Conservation (phyloP, 2,329 filamentous ascomycete species). For the Neurospora sp. region DNA sequence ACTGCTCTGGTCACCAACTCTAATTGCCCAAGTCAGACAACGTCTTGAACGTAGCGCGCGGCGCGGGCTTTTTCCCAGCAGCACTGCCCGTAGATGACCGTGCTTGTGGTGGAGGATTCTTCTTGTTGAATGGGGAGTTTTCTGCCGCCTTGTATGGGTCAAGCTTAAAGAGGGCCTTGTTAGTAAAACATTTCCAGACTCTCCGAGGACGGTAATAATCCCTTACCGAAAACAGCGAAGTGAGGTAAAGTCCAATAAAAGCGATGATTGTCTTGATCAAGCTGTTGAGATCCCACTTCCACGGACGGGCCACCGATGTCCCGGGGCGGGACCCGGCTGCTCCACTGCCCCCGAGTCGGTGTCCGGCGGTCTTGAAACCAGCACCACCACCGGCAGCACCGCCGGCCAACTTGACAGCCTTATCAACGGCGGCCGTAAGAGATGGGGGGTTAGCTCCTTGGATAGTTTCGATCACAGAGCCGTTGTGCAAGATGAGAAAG, state of each 20-base stretch:
- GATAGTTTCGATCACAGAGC: slow-evolving; percentile 63
- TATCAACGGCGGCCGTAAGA: slow-evolving; percentile 67
- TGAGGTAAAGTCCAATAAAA: slow-evolving; percentile 52
- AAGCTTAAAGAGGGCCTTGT: slow-evolving; percentile 30
- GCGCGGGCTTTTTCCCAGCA: slow-evolving; percentile 19
- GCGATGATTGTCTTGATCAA: slow-evolving; percentile 40
- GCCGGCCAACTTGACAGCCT: slow-evolving; percentile 48
- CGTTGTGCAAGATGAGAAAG: slow-evolving; percentile 81
- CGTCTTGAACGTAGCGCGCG: slow-evolving; percentile 37
- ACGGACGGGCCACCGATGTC: slow-evolving; percentile 12
- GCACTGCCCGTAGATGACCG: slow-evolving; percentile 3
- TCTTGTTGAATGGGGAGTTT: slow-evolving; percentile 48
- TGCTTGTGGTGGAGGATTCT: slow-evolving; percentile 25
- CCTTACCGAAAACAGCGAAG: slow-evolving; percentile 51
- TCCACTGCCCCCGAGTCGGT: slow-evolving; percentile 42
- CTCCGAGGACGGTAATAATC: neutral
- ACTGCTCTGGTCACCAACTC: neutral
- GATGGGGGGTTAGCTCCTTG: slow-evolving; percentile 70
- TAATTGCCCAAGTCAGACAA: slow-evolving; percentile 36
- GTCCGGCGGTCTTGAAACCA: slow-evolving; percentile 44
- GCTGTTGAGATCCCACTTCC: slow-evolving; percentile 27
- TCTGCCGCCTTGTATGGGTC: slow-evolving; percentile 54
- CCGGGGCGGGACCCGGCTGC: slow-evolving; percentile 11
- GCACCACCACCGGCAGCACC: slow-evolving; percentile 32
- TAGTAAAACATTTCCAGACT: neutral